Evolutionary conservation across 768 basidiomycete species (phyloP).

Genomic region (Leucosporidium yakuticum): DNA sequence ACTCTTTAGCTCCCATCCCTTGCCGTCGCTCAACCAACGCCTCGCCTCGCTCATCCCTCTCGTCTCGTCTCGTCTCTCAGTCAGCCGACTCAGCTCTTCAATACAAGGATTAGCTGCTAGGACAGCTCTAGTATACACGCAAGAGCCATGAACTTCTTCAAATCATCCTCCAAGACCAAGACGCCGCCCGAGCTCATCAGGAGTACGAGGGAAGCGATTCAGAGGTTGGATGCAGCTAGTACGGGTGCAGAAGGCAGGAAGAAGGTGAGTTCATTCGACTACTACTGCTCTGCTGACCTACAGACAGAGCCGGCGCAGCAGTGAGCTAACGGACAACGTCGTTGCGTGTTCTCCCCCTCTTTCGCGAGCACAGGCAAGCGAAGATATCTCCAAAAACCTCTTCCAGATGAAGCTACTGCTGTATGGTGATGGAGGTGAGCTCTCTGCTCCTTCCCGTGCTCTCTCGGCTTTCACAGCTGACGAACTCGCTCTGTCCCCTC

Average conservation of each 20-base stretch:
- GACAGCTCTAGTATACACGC: background rate
- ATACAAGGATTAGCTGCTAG: too few relatives aligned
- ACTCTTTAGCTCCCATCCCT: too few relatives aligned
- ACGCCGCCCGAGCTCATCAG: conserved; percentile 83
- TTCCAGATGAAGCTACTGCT: conserved; percentile 84
- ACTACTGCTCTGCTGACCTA: background rate
- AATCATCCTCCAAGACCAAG: conserved; percentile 62
- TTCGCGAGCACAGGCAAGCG: conserved; percentile 58
- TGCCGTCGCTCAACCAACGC: background rate
- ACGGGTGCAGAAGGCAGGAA: conserved; percentile 69
- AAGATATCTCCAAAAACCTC: conserved; percentile 82
- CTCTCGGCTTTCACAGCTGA: background rate
- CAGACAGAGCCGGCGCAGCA: background rate
- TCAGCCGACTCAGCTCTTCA: background rate
- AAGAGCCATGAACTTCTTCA: conserved; percentile 83
- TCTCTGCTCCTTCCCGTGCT: conserved; percentile 5
- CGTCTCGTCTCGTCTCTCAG: background rate
- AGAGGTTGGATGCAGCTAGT: conserved; percentile 64
- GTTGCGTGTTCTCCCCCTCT: too few relatives aligned
- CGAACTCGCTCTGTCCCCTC: background rate
- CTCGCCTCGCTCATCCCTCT: background rate
- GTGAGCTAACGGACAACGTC: background rate
- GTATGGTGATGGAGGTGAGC: conserved; percentile 77
- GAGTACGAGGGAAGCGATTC: conserved; percentile 69
- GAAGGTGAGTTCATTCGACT: conserved; percentile 57